Evolutionary conservation across 495 filamentous ascomycete species (phyloP).

Genomic region (Penicillium desertorum): DNA sequence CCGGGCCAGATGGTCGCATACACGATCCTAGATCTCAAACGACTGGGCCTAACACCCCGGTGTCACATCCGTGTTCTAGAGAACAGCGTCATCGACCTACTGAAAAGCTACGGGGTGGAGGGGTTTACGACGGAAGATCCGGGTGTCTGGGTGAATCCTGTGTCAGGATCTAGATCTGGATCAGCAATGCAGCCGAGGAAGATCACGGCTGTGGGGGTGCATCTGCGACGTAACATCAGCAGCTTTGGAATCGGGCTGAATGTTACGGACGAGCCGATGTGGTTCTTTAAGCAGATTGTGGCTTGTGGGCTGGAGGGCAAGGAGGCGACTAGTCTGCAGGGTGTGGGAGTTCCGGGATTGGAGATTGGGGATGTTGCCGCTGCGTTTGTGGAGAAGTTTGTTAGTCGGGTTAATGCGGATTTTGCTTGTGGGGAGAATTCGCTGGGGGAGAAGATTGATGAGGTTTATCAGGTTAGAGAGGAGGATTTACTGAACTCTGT

Average conservation of each 20-base stretch:
- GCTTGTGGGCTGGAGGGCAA: slow-evolving; percentile 83
- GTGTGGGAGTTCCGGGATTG: slow-evolving; percentile 28
- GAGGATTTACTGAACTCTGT: slow-evolving; percentile 31
- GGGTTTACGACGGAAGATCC: slow-evolving; percentile 69
- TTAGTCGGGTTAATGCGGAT: slow-evolving; percentile 40
- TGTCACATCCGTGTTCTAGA: slow-evolving; percentile 77
- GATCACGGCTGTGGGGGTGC: slow-evolving; percentile 86
- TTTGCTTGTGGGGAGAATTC: slow-evolving; percentile 35
- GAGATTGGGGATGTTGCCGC: slow-evolving; percentile 37
- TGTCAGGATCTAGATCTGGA: neutral
- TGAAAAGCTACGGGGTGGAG: slow-evolving; percentile 54
- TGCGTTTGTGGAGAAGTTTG: slow-evolving; percentile 44
- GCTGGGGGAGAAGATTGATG: slow-evolving; percentile 41
- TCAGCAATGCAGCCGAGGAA: slow-evolving; percentile 52
- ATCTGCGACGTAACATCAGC: slow-evolving; percentile 79
- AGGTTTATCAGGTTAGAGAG: slow-evolving; percentile 40
- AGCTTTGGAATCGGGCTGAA: slow-evolving; percentile 87
- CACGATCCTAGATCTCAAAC: slow-evolving; percentile 75
- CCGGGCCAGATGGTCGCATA: slow-evolving; percentile 91
- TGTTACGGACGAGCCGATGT: slow-evolving; percentile 62
- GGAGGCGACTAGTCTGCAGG: slow-evolving; percentile 67
- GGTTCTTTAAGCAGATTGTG: slow-evolving; percentile 73
- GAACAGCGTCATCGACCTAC: slow-evolving; percentile 64
- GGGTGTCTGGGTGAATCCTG: slow-evolving; percentile 75
- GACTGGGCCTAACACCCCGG: slow-evolving; percentile 53